Conservation (phyloP, 257 asterid species). For the Dorcoceras hygrometricum region DNA sequence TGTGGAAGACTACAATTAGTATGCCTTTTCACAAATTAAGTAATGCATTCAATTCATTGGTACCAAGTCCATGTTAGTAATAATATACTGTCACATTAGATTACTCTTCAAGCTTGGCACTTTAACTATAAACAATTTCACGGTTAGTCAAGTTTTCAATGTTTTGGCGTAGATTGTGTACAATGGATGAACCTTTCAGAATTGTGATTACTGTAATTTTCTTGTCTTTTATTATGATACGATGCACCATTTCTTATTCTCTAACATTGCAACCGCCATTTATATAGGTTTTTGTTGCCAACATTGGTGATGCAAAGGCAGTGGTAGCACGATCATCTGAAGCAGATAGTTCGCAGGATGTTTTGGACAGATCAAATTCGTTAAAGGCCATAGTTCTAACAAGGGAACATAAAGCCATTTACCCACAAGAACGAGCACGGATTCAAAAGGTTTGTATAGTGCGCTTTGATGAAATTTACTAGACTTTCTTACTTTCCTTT, state of each 20-base stretch:
- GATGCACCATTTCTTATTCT: neutral
- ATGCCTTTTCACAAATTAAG: no score
- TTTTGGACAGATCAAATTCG: conserved; percentile 30
- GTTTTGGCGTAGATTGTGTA: neutral
- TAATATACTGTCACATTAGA: neutral
- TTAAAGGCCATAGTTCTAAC: conserved; percentile 81
- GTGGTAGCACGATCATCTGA: conserved; percentile 74
- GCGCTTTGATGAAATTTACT: conserved; percentile 13
- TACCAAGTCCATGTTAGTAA: no score
- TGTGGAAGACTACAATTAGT: no score
- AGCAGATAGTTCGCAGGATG: conserved; percentile 39
- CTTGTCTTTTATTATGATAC: neutral
- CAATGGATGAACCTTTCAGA: neutral
- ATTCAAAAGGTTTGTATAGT: conserved; percentile 63
- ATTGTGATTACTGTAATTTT: no score
- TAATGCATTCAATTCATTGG: no score
- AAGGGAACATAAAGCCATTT: conserved; percentile 88
- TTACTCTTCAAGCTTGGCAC: neutral
- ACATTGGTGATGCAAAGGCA: conserved; percentile 89
- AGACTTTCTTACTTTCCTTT: neutral
- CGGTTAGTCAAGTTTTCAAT: neutral
- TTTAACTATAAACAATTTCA: neutral
- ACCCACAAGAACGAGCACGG: conserved; percentile 88
- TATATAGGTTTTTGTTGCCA: conserved; percentile 80
- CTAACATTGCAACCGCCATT: conserved; percentile 10